Conservation (phyloP, 2,329 filamentous ascomycete genomes). For the Aureobasidium lini region DNA sequence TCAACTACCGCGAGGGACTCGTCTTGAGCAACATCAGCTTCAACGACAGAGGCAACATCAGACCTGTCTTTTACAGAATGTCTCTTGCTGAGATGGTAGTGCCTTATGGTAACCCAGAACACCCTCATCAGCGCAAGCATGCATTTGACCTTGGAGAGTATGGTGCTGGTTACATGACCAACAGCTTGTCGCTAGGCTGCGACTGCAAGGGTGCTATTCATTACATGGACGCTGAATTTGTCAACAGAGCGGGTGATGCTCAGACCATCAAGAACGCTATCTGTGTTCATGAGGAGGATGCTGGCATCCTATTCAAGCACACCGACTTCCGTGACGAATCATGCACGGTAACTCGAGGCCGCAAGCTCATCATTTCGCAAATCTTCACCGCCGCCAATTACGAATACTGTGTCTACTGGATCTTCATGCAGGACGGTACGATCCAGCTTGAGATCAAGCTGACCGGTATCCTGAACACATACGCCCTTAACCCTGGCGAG, state of each 20-base stretch:
- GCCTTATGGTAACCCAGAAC: slow-evolving; percentile 75
- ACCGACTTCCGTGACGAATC: slow-evolving; percentile 89
- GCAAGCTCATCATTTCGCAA: slow-evolving; percentile 81
- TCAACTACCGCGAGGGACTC: slow-evolving; percentile 90
- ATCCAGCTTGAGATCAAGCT: slow-evolving; percentile 86
- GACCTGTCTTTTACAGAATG: slow-evolving; percentile 80
- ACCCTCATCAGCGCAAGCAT: slow-evolving; percentile 70
- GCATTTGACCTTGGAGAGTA: slow-evolving; percentile 75
- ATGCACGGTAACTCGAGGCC: slow-evolving; percentile 73
- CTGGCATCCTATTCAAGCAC: slow-evolving; percentile 80
- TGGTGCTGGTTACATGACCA: slow-evolving; percentile 69
- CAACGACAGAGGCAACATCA: slow-evolving; percentile 60
- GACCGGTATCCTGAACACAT: slow-evolving; percentile 89
- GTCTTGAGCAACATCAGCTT: slow-evolving; percentile 85
- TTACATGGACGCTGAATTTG: slow-evolving; percentile 83
- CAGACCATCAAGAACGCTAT: slow-evolving; percentile 87
- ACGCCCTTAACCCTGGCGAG: slow-evolving; percentile 69
- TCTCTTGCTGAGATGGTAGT: slow-evolving; percentile 93
- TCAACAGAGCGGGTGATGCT: slow-evolving; percentile 59
- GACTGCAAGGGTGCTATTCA: slow-evolving; percentile 88
- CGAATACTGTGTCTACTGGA: slow-evolving; percentile 84
- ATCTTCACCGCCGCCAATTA: slow-evolving; percentile 96
- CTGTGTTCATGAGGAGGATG: slow-evolving; percentile 91
- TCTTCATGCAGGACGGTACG: slow-evolving; percentile 86
- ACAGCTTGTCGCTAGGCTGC: slow-evolving; percentile 58